Evolutionary conservation across 768 basidiomycete genomes (phyloP), one percentile per base, ranked within the genome.

Genomic region (Lactarius evosmus): DNA sequence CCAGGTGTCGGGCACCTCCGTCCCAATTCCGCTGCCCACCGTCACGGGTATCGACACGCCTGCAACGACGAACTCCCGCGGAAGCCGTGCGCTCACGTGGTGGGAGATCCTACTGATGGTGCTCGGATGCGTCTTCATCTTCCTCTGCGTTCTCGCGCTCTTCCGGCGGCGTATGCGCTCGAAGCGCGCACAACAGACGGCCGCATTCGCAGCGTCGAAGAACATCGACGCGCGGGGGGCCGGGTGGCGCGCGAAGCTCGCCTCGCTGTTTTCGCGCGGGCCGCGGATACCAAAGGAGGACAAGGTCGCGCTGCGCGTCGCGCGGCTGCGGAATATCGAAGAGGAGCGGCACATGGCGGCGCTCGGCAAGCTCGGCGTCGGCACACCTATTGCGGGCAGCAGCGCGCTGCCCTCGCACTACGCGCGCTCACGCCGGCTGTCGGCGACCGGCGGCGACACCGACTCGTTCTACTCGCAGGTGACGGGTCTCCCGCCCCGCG

Each of bases 41-140:
- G 74, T 87, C 63, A 80, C 85, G 1, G 87, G 88, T 30, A 73
- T 87, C 63, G 72, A 80, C 49, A 75, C 80, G n/a, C 87, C 88
- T 0, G 80, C 79, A 2, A 63, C 68, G 6, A 70, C 74, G 32
- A 58, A 66, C 7, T 22, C 52, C 11, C 29, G 56, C 2, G 67
- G 60, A 5, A 65, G 60, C 25, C 78, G 76, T 30, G 69, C 78
- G 27, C 76, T 92, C 9, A 76, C 77, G 63, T 93, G 91, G 91
- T 93, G 91, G 90, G 80, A 93, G 76, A 91, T 93, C 68, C 77
- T 93, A 61, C 82, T 93, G 60, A 93, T 93, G 88, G 78, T 86
- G 0, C 82, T 92, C 40, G 89, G 91, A 11, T 88, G 87, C 71
- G 86, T 86, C 17, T 89, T 93, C 74, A 86, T 93, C 74, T 85